Evolutionary conservation across 768 basidiomycete species (phyloP).

Genomic region (Mrakia blollopis): DNA sequence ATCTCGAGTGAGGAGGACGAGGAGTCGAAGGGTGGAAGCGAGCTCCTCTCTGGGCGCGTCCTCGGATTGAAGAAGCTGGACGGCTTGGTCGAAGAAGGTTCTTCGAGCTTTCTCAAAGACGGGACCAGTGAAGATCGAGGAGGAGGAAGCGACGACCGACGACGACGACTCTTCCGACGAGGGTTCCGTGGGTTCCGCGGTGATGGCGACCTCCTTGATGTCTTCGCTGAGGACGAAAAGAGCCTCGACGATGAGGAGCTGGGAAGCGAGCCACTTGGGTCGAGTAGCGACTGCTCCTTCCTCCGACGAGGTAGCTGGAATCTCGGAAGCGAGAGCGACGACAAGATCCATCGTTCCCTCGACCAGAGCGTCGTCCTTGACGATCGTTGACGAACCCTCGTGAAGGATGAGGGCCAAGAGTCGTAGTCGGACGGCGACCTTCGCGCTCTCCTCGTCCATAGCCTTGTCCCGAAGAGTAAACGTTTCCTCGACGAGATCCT

Average conservation of each 20-base stretch:
- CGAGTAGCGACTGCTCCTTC: slow-evolving; percentile 36
- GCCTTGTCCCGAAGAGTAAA: slow-evolving; percentile 57
- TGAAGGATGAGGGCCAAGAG: slow-evolving; percentile 76
- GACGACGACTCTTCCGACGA: slow-evolving; percentile 48
- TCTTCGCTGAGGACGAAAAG: slow-evolving; percentile 71
- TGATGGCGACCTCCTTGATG: slow-evolving; percentile 54
- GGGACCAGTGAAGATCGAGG: slow-evolving; percentile 52
- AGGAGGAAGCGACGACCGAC: background rate
- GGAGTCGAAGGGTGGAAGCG: slow-evolving; percentile 69
- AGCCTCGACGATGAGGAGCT: slow-evolving; percentile 78
- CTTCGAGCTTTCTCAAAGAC: slow-evolving; percentile 57
- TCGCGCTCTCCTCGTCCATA: slow-evolving; percentile 1
- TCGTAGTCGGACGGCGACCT: slow-evolving; percentile 79
- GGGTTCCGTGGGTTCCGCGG: slow-evolving; percentile 52
- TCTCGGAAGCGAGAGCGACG: slow-evolving; percentile 24
- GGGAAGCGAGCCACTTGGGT: slow-evolving; percentile 83
- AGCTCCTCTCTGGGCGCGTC: slow-evolving; percentile 73
- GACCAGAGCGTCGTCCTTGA: slow-evolving; percentile 33
- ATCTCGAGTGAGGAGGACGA: slow-evolving; percentile 79
- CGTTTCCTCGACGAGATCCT: slow-evolving; percentile 68
- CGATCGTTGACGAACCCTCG: slow-evolving; percentile 58
- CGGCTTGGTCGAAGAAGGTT: slow-evolving; percentile 68
- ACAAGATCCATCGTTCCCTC: slow-evolving; percentile 35
- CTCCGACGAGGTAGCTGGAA: slow-evolving; percentile 19
- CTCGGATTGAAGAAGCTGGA: slow-evolving; percentile 62